These are phyloP conservation scores for Cutaneotrichosporon arboriforme DNA, from an alignment of 1,284 basidiomycete genomes.

Conservation along the genomic window DNA sequence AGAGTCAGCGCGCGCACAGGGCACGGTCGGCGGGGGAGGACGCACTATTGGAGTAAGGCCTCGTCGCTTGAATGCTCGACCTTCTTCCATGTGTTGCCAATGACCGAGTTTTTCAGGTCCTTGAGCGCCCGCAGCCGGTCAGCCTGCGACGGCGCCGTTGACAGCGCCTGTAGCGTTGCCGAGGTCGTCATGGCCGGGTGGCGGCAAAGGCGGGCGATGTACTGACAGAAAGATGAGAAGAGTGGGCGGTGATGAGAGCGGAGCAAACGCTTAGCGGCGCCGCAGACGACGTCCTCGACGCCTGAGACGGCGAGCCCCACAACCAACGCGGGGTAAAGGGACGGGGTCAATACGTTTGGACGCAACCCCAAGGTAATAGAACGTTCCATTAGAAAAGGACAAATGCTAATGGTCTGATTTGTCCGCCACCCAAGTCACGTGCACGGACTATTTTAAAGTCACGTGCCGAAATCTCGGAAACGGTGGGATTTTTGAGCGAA, in stretches of 20 bases:
- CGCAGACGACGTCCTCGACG: too few species aligned
- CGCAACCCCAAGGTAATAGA: too few species aligned
- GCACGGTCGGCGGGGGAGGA: neutral
- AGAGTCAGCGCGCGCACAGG: neutral
- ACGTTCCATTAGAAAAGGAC: too few species aligned
- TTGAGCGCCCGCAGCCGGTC: slow-evolving; percentile 35
- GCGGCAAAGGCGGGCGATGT: neutral
- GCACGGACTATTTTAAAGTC: neutral
- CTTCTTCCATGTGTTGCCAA: slow-evolving; percentile 47
- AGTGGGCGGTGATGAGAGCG: too few species aligned
- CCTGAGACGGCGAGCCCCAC: too few species aligned
- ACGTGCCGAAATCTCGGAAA: neutral
- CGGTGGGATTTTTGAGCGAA: neutral
- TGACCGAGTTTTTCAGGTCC: slow-evolving; percentile 46
- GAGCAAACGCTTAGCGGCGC: too few species aligned
- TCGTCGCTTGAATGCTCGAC: slow-evolving; percentile 41
- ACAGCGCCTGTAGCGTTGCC: slow-evolving; percentile 11
- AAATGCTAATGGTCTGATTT: neutral
- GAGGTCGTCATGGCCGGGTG: slow-evolving; percentile 12
- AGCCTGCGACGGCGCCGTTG: neutral
- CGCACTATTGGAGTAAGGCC: slow-evolving; percentile 32
- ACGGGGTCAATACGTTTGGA: neutral
- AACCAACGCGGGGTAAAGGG: too few species aligned
- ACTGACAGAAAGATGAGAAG: too few species aligned
- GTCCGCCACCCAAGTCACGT: too few species aligned